These are phyloP conservation scores for Comarum palustre DNA, from an alignment of 306 rosid species.

Conservation along the genomic window DNA sequence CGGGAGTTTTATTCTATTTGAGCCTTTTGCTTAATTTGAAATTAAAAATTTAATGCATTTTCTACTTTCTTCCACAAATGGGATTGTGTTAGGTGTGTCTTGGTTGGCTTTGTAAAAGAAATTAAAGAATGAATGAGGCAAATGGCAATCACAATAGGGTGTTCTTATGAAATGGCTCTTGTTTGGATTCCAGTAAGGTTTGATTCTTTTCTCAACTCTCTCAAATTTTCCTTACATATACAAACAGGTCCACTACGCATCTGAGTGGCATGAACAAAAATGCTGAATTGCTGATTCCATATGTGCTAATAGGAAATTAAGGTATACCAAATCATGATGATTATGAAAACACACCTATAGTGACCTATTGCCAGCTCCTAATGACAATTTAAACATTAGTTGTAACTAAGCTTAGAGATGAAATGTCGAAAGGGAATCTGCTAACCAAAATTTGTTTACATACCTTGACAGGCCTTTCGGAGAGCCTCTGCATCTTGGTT, in stretches of 20 bases:
- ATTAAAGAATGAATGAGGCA: neutral
- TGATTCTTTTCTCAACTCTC: neutral
- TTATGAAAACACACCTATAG: neutral
- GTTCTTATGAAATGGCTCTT: neutral
- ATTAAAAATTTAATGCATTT: neutral
- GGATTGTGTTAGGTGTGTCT: slow-evolving; percentile 9
- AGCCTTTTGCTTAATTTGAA: neutral
- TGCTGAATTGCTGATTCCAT: neutral
- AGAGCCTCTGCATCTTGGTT: slow-evolving; percentile 68
- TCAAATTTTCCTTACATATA: neutral
- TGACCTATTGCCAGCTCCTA: neutral
- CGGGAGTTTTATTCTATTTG: neutral
- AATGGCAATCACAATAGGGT: slow-evolving; percentile 11
- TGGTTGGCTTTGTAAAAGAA: slow-evolving; percentile 15
- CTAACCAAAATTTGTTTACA: neutral
- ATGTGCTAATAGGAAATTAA: neutral
- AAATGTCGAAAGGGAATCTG: neutral
- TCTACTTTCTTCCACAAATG: slow-evolving; percentile 1
- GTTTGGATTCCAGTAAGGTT: neutral
- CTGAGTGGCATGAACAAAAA: neutral
- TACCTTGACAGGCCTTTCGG: slow-evolving; percentile 56
- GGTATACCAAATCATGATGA: neutral
- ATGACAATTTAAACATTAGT: neutral
- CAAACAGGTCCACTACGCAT: neutral
- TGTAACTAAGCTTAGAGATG: too few relatives aligned